Base-by-base conservation (phyloP, 768 basidiomycete genomes). In the Russula earlei region DNA sequence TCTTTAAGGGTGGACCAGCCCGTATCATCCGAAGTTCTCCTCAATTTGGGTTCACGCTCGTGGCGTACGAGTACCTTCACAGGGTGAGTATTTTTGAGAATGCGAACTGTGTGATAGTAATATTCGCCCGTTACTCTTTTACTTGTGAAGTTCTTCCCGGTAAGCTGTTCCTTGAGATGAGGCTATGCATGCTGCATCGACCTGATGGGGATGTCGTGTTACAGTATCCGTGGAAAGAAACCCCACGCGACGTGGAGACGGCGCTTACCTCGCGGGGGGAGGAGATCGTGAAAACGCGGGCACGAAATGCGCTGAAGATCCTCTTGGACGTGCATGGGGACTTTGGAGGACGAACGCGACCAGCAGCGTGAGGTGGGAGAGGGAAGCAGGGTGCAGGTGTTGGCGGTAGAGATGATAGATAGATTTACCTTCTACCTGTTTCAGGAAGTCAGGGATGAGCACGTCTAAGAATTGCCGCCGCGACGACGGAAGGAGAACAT, bases 261-360 rank as follows among this genome's bases (percentile, higher is more conserved):
- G 78, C 75, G 52, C 79, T 86, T 54, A 90, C 80, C 7, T 77
- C 81, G 54, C 79, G 80, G 52, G 79, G 80, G 37, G 87, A 89
- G 63, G 95, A 97, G 56, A 77, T 98, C 72, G 81, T 91, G 29
- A 83, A 85, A 67, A 80, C 95, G 41, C 81, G 96, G 52, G 95
- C 96, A 19, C 79, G 95, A 55, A 97, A 97, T 75, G 95, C 93
- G 14, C 79, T 99, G 65, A 92, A 93, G 70, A 91, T 92, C 57
- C 70, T 93, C 60, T 72, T 93, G 66, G 91, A 92, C 64, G 86
- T 90, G 37, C 89, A 91, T 70, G 87, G 88, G n/a, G 88, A 92
- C 68, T 87, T 91, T 52, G 62, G 62, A 27, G 45, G 62, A 43
- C 54, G 62, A 37, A 24, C 55, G 7, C 33, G 54, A 12, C 33